Conservation (phyloP, 139 green algal genomes). For the Chlorokybus atmophyticus region DNA sequence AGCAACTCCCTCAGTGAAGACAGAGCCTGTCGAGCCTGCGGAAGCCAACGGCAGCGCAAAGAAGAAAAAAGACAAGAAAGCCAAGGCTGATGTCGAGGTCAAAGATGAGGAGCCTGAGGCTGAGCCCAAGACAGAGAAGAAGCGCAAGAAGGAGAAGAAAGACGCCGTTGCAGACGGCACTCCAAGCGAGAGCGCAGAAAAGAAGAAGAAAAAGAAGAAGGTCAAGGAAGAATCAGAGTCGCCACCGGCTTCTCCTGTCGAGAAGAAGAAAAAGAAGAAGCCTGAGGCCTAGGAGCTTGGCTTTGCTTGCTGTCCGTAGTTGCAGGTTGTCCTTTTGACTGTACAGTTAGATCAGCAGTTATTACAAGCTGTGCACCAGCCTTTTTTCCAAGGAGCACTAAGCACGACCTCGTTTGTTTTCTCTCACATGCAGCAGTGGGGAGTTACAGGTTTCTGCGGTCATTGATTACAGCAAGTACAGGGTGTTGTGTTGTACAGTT, state of each 20-base stretch:
- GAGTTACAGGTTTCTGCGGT: too few relatives aligned
- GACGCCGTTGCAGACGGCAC: not conserved
- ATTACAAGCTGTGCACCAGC: too few relatives aligned
- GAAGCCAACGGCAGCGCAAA: constrained; percentile 6
- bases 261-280: constrained; percentile 3
- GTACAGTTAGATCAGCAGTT: too few relatives aligned
- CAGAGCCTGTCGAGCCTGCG: constrained; percentile 10
- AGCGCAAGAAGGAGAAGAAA: constrained; percentile 30
- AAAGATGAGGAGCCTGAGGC: not conserved
- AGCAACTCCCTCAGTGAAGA: constrained; percentile 1
- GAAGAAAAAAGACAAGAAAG: constrained; percentile 31
- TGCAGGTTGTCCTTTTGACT: too few relatives aligned
- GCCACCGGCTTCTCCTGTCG: not conserved
- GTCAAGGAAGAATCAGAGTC: not conserved
- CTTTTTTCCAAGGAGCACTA: too few relatives aligned
- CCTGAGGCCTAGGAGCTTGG: too few relatives aligned
- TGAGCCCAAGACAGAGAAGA: constrained; percentile 24
- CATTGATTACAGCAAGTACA: too few relatives aligned
- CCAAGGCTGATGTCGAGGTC: constrained; percentile 12
- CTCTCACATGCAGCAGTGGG: too few relatives aligned
- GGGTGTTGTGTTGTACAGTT: too few relatives aligned
- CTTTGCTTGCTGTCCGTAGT: too few relatives aligned
- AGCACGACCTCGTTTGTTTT: too few relatives aligned
- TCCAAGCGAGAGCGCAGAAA: not conserved
- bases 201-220: constrained; percentile 2